These are phyloP conservation scores for Buxus sempervirens DNA, from an alignment of 164 flowering plant species.

Conservation along the genomic window DNA sequence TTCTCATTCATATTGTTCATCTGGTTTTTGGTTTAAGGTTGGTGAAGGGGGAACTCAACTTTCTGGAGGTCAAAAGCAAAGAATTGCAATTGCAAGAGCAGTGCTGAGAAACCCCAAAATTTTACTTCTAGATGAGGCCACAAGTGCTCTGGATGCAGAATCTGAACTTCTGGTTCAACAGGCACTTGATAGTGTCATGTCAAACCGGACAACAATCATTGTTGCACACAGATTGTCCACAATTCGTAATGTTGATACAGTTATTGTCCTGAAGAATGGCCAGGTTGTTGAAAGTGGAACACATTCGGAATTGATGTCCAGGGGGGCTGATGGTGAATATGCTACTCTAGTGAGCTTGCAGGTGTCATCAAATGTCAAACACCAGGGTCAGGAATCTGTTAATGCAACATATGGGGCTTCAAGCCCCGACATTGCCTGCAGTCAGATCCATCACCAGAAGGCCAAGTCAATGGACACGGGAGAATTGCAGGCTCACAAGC, in stretches of 20 bases:
- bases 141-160: slow-evolving; percentile 69
- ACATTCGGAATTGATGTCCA: slow-evolving; percentile 47
- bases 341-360: slow-evolving; percentile 58
- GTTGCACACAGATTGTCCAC: slow-evolving; percentile 68
- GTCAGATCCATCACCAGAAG: slow-evolving; percentile 16
- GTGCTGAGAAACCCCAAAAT: slow-evolving; percentile 59
- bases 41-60: slow-evolving; percentile 73
- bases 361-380: slow-evolving; percentile 18
- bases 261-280: slow-evolving; percentile 57
- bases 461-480: slow-evolving; percentile 7
- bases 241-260: slow-evolving; percentile 40
- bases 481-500: slow-evolving; percentile 15
- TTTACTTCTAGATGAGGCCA: slow-evolving; percentile 67
- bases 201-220: slow-evolving; percentile 49
- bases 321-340: slow-evolving; percentile 48
- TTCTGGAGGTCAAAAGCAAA: slow-evolving; percentile 66
- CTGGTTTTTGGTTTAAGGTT: slow-evolving; percentile 36
- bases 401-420: slow-evolving; percentile 14
- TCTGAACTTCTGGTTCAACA: slow-evolving; percentile 58
- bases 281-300: slow-evolving; percentile 61
- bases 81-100: slow-evolving; percentile 73
- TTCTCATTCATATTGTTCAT: slow-evolving; percentile 4
- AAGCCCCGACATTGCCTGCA: slow-evolving; percentile 18
- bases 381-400: slow-evolving; percentile 13
- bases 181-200: slow-evolving; percentile 45